Evolutionary conservation across 768 basidiomycete species (phyloP).

Genomic region (Brasilioporus rufonigricans): DNA sequence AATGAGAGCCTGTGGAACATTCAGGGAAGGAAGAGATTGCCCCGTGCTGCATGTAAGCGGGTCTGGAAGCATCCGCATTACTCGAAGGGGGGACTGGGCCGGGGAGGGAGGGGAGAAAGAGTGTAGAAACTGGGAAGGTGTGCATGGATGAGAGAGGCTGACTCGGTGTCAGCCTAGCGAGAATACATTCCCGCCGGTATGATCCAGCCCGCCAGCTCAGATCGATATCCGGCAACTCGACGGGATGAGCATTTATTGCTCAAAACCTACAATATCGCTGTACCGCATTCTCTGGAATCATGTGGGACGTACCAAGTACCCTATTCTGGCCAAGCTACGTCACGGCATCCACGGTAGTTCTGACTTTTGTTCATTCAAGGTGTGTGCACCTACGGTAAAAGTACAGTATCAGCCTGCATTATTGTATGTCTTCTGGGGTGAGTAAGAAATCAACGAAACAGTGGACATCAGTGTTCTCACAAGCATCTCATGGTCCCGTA

Average conservation of each 20-base stretch:
- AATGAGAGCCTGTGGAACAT: slow-evolving; percentile 26
- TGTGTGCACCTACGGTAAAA: slow-evolving; percentile 10
- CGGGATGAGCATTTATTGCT: background rate
- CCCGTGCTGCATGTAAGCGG: slow-evolving; percentile 25
- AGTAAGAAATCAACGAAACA: background rate
- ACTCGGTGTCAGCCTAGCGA: slow-evolving; percentile 20
- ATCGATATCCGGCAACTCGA: slow-evolving; percentile 8
- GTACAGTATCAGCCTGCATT: slow-evolving; percentile 3
- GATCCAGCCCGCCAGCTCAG: slow-evolving; percentile 11
- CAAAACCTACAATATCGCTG: background rate
- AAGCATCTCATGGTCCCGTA: background rate
- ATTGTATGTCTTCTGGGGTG: background rate
- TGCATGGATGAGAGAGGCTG: slow-evolving; percentile 20
- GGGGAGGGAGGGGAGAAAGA: background rate
- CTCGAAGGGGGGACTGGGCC: background rate
- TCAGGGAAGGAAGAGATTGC: background rate
- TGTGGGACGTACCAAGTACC: background rate
- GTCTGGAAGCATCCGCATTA: slow-evolving; percentile 22
- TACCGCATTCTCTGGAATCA: no score
- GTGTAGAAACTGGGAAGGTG: background rate
- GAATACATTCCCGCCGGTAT: background rate
- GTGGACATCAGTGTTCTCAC: background rate
- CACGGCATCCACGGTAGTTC: background rate
- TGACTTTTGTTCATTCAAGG: background rate
- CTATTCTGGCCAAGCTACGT: background rate